Evolutionary conservation across 139 green algal species (phyloP).

Genomic region (Chlorella sp.): DNA sequence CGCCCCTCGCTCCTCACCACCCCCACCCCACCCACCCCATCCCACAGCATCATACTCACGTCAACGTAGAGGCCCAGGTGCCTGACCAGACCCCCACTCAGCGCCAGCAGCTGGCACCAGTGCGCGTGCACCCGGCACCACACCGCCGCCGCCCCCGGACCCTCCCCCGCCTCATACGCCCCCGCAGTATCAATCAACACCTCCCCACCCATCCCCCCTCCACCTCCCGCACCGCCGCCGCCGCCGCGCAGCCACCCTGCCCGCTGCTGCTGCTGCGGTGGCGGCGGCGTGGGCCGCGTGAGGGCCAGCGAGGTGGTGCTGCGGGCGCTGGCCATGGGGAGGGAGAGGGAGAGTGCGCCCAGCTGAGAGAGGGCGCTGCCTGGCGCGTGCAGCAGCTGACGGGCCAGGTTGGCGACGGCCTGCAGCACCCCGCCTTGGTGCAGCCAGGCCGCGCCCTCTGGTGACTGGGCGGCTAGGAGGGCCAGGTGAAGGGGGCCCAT

Average conservation of each 20-base stretch:
- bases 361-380: conserved; percentile 20
- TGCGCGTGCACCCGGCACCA: conserved; percentile 17
- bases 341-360: no score
- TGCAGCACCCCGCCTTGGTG: conserved; percentile 22
- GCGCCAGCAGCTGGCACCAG: conserved; percentile 25
- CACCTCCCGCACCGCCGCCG: not conserved
- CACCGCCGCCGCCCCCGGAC: not conserved
- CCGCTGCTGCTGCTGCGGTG: not conserved
- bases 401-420: conserved; percentile 5
- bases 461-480: conserved; percentile 20
- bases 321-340: no score
- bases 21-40: not conserved
- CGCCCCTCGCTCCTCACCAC: not conserved
- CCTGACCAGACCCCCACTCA: conserved; percentile 9
- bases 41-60: conserved; percentile 7
- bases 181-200: not conserved
- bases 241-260: not conserved
- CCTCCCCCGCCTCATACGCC: not conserved
- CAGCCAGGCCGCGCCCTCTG: conserved; percentile 34
- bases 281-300: conserved; percentile 19
- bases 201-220: not conserved
- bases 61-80: conserved; percentile 27
- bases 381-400: conserved; percentile 20
- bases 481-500: conserved; percentile 25
- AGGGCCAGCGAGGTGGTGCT: no score